Conservation (phyloP, 2,329 filamentous ascomycete species). For the Aspergillus amoenus region DNA sequence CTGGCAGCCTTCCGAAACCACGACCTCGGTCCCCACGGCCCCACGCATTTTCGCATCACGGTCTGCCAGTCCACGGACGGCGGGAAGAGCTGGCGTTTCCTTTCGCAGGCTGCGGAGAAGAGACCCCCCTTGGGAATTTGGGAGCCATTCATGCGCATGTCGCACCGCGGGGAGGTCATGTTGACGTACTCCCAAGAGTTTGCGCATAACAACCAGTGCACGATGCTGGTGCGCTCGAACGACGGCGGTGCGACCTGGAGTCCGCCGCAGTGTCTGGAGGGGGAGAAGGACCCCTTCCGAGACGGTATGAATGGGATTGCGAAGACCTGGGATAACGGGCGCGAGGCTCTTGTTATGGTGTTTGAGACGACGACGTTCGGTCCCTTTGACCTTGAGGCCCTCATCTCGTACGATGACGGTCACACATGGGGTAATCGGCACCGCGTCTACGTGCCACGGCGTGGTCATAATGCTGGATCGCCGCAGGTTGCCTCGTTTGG, state of each 20-base stretch:
- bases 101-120: constrained; percentile 48
- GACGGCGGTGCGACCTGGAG: constrained; percentile 48
- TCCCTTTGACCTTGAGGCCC: constrained; percentile 46
- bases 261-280: constrained; percentile 42
- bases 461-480: constrained; percentile 43
- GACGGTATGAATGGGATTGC: constrained; percentile 48
- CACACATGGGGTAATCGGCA: constrained; percentile 42
- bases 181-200: constrained; percentile 51
- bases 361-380: constrained; percentile 47
- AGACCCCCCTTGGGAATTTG: constrained; percentile 42
- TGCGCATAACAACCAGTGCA: constrained; percentile 49
- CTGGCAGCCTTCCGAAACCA: constrained; percentile 54
- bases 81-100: constrained; percentile 45
- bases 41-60: constrained; percentile 50
- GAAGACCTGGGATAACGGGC: constrained; percentile 29
- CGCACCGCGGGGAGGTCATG: constrained; percentile 41
- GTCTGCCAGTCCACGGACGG: constrained; percentile 49
- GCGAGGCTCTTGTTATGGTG: constrained; percentile 45
- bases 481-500: constrained; percentile 47
- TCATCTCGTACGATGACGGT: constrained; percentile 47
- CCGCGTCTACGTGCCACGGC: constrained; percentile 41
- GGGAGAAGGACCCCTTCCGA: constrained; percentile 35
- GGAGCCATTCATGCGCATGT: constrained; percentile 52
- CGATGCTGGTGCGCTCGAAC: constrained; percentile 47
- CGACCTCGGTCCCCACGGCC: constrained; percentile 36